Conservation (phyloP, 1,284 basidiomycete genomes). For the Leccinum ponderosum region DNA sequence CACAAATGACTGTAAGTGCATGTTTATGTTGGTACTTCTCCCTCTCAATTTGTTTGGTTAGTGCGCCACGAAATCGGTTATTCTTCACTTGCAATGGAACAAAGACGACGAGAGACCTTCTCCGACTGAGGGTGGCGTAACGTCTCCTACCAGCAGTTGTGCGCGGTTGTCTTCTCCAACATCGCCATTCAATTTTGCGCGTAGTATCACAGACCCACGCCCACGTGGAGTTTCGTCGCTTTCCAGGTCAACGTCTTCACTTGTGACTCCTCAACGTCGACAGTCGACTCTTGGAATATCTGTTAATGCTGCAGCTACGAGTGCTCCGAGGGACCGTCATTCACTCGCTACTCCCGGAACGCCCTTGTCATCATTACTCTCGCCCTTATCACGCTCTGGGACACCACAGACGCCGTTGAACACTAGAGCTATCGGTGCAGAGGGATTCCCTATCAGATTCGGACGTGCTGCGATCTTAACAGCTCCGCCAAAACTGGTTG, state of each 20-base stretch:
- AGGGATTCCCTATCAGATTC: conserved; percentile 48
- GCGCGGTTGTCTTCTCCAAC: conserved; percentile 30
- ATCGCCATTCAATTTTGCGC: conserved; percentile 21
- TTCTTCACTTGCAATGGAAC: conserved; percentile 87
- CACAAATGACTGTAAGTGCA: conserved; percentile 78
- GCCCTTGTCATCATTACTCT: conserved; percentile 41
- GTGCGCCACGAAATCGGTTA: conserved; percentile 88
- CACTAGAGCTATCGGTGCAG: conserved; percentile 28
- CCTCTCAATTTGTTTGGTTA: conserved; percentile 27
- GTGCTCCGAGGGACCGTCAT: conserved; percentile 19
- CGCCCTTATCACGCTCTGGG: conserved; percentile 40
- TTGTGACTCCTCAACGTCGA: conserved; percentile 45
- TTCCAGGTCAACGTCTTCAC: conserved; percentile 49
- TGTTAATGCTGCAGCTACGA: conserved; percentile 8
- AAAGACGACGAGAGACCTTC: conserved; percentile 49
- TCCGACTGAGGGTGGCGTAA: conserved; percentile 15
- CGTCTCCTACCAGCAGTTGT: conserved; percentile 22
- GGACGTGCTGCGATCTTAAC: conserved; percentile 73
- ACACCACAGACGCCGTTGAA: conserved; percentile 39
- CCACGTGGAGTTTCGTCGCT: conserved; percentile 46
- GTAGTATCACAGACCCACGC: conserved; percentile 30
- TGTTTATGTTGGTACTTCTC: not conserved
- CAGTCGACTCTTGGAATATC: conserved; percentile 42
- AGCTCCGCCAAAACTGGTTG: conserved; percentile 77
- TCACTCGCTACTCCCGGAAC: conserved; percentile 44